Evolutionary conservation across 2,329 filamentous ascomycete species (phyloP).

Genomic region (Fusarium tjaetaba): DNA sequence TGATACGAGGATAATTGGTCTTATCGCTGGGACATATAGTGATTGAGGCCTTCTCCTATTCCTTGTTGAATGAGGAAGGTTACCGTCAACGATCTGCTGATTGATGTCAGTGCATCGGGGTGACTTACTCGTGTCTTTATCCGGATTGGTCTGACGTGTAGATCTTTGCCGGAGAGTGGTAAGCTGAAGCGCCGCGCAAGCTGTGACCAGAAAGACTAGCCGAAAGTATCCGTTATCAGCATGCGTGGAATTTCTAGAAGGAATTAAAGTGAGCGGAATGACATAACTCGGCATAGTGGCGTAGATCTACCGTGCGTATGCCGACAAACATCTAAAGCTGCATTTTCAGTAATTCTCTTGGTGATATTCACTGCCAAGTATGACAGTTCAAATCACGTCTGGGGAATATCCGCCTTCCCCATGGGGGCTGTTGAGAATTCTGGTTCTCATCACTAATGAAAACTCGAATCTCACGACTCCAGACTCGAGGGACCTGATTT

Average conservation of each 20-base stretch:
- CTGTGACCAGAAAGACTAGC: background rate
- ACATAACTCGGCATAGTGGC: background rate
- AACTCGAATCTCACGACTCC: constrained; percentile 4
- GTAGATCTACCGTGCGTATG: background rate
- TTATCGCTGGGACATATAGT: background rate
- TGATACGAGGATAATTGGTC: background rate
- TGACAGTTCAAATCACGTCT: background rate
- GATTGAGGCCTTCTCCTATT: background rate
- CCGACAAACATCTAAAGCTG: background rate
- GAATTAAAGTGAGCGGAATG: background rate
- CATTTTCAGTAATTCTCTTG: rapidly evolving
- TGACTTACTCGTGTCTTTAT: constrained; percentile 6
- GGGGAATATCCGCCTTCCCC: constrained; percentile 25
- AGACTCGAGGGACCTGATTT: background rate
- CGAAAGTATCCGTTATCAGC: background rate
- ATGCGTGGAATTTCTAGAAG: constrained; percentile 11
- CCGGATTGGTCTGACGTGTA: background rate
- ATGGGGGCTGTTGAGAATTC: constrained; percentile 9
- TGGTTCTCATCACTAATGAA: constrained; percentile 23
- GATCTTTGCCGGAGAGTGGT: constrained; percentile 10
- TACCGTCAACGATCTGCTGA: constrained; percentile 1
- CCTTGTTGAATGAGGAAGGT: background rate
- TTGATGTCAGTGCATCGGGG: background rate
- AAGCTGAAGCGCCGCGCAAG: background rate
- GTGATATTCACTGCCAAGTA: background rate